Evolutionary conservation across 352 stramenopile genomes (phyloP).

Genomic region (Phytophthora quininea): DNA sequence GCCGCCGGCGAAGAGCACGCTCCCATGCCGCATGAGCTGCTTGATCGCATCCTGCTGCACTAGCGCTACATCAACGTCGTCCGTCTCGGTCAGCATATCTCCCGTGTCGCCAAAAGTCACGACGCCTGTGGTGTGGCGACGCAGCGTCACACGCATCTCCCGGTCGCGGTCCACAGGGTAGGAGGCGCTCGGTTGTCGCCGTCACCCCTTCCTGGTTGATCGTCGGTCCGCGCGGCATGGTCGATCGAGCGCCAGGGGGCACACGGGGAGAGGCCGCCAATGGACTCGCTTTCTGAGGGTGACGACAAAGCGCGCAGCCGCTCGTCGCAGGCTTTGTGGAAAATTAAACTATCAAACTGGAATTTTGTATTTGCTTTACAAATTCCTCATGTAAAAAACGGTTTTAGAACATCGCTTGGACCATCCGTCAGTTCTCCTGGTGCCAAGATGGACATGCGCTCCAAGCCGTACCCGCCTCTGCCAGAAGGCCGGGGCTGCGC

Average conservation of each 20-base stretch:
- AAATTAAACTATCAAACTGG: too few species aligned
- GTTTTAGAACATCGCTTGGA: neutral
- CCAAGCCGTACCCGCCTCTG: conserved; percentile 66
- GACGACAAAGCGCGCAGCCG: too few species aligned
- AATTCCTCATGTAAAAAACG: conserved; percentile 2
- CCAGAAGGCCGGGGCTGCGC: conserved; percentile 40
- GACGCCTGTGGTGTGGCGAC: conserved; percentile 80
- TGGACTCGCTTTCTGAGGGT: neutral
- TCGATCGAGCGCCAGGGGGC: neutral
- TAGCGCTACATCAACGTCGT: conserved; percentile 78
- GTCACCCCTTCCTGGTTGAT: conserved; percentile 26
- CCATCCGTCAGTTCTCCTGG: conserved; percentile 7
- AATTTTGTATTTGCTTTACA: neutral
- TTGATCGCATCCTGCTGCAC: conserved; percentile 73
- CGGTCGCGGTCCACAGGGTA: conserved; percentile 25
- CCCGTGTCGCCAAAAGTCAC: conserved; percentile 81
- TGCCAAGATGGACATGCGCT: conserved; percentile 56
- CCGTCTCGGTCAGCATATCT: conserved; percentile 81
- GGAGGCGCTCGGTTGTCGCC: conserved; percentile 1
- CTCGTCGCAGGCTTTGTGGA: too few species aligned
- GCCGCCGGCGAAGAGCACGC: conserved; percentile 88
- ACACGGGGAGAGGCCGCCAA: conserved; percentile 1
- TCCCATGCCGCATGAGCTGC: conserved; percentile 77
- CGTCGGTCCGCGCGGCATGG: conserved; percentile 34
- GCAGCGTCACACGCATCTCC: conserved; percentile 58